phyloP scores from a whole-genome alignment of 805 yeast genomes.

The Nakazawaea ernobii region DNA sequence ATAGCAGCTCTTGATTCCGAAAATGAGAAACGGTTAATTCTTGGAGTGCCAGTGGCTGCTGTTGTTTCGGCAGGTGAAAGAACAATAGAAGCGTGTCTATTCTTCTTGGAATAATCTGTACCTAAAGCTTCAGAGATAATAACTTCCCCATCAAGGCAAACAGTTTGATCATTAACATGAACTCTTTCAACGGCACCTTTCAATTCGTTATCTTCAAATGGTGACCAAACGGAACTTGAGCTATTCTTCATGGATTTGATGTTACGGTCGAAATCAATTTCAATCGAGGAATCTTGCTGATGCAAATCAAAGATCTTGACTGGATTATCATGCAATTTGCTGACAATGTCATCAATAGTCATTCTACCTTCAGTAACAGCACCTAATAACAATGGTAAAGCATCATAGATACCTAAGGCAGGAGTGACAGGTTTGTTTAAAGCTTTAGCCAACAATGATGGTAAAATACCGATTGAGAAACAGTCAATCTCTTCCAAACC shows the following conservation, averaged over 20 bases:
- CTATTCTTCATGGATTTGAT: constrained; percentile 34
- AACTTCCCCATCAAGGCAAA: constrained; percentile 77
- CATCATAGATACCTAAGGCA: constrained; percentile 76
- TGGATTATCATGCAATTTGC: constrained; percentile 77
- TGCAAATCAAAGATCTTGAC: constrained; percentile 76
- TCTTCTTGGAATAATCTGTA: constrained; percentile 42
- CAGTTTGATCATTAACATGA: constrained; percentile 68
- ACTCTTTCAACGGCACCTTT: constrained; percentile 90
- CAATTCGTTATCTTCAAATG: constrained; percentile 47
- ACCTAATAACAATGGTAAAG: constrained; percentile 72
- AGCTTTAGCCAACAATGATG: constrained; percentile 64
- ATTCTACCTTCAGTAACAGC: constrained; percentile 74
- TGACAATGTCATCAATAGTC: constrained; percentile 64
- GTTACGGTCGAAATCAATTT: constrained; percentile 74
- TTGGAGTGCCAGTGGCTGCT: constrained; percentile 25
- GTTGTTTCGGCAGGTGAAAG: constrained; percentile 22
- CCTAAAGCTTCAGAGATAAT: constrained; percentile 60
- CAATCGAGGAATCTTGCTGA: constrained; percentile 73
- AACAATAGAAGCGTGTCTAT: constrained; percentile 34
- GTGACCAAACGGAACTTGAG: constrained; percentile 43
- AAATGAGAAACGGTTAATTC: constrained; percentile 43
- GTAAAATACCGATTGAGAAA: constrained; percentile 79
- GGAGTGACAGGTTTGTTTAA: constrained; percentile 55
- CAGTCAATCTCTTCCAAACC: constrained; percentile 70
- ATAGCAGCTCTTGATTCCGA: constrained; percentile 33